Base-by-base conservation (phyloP, 192 early-diverging fungal genomes). In the Rhizoclosmatium globosum region DNA sequence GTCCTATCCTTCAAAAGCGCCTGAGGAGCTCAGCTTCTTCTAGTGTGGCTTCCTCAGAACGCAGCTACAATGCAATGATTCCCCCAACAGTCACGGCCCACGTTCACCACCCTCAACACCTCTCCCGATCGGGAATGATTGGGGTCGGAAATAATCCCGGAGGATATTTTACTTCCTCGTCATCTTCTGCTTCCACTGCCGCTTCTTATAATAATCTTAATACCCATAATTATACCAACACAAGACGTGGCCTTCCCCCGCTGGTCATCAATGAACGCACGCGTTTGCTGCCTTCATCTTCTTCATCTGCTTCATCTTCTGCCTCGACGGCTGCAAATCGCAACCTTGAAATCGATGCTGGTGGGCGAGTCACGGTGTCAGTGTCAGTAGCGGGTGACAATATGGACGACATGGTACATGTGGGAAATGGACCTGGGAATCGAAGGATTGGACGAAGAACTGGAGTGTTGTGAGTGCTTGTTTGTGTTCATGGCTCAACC, bases 321-420 rank as follows among this genome's bases (percentile, higher is more conserved):
- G 15, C 9, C 15, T 42, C 9, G 4, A 39, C n/a, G 39, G n/a
- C 38, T 17, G 64, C 64, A 15, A 38, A 15, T 11, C 15, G 68
- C 45, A 69, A 69, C 46, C 2, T 72, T 50, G 70, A 72, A 44
- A 72, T 72, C 38, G 70, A 72, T 19, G 70, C 70, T 13, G 70
- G 70, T 19, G 67, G 67, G 21, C 11, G 70, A 43, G 70, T 72
- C 7, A 58, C 57, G 19, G 70, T 72, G 11, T 72, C 70, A 11
- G 70, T 72, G 19, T 72, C 70, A 57, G 70, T 72, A 31, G n/a
- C 7, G 15, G 67, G 45, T 43, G 67, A 31, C 31, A 31, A 31
- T 31, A 68, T 17, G 45, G 23, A 50, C 48, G 23, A 72, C 3
- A 13, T 23, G 38, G 23, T 19, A 47, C 50, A 41, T 6, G n/a